Percentiles rank a stretch among this genome's conserved stretches.
phyloP scores from a whole-genome alignment of 1,139 yeast species.

The Wickerhamomyces sp. region DNA sequence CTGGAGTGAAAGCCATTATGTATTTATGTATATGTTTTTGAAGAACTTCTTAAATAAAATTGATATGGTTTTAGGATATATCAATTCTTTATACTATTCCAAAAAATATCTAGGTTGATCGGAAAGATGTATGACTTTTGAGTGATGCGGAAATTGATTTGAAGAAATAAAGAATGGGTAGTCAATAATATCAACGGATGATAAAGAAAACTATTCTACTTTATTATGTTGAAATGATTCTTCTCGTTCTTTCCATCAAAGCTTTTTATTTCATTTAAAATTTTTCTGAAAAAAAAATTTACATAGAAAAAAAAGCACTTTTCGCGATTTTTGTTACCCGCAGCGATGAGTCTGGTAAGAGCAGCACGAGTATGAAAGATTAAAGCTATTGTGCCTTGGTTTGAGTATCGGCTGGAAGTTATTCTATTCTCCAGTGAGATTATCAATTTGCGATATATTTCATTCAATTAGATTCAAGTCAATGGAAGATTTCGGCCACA shows the following conservation, averaged over 20 bases:
- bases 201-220: background rate
- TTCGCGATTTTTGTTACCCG: conserved; percentile 2
- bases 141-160: background rate
- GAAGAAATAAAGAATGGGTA: background rate
- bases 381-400: background rate
- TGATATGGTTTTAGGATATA: background rate
- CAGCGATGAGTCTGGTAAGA: conserved; percentile 1
- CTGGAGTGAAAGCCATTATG: conserved; percentile 52
- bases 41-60: no score
- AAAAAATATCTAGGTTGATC: no score
- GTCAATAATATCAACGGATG: background rate
- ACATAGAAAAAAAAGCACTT: background rate
- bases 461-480: no score
- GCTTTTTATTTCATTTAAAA: background rate
- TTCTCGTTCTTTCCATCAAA: background rate
- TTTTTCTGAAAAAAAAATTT: conserved; percentile 1
- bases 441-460: no score
- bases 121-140: background rate
- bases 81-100: background rate
- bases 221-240: background rate
- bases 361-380: background rate
- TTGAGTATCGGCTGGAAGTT: no score
- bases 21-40: conserved; percentile 2
- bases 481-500: no score
- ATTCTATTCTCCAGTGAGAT: no score